Evolutionary conservation across 2,329 filamentous ascomycete species (phyloP).

Genomic region (Clonostachys chloroleuca): DNA sequence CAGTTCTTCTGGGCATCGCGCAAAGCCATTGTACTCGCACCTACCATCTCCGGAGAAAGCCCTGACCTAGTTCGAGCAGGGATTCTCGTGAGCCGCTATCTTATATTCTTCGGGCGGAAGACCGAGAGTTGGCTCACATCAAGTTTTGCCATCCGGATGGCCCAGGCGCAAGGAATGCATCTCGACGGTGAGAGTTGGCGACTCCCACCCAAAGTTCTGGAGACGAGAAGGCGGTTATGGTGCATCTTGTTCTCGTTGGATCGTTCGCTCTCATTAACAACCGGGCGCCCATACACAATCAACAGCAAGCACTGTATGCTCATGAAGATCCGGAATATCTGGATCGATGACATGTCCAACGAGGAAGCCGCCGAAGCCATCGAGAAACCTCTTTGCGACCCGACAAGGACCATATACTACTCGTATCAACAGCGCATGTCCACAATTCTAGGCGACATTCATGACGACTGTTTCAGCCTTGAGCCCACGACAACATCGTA

Average conservation of each 20-base stretch:
- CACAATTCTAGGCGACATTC: constrained; percentile 28
- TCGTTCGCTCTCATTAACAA: constrained; percentile 29
- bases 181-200: constrained; percentile 32
- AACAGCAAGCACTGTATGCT: constrained; percentile 29
- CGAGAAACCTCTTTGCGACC: constrained; percentile 15
- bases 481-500: background rate
- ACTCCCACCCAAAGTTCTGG: constrained; percentile 24
- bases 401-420: constrained; percentile 24
- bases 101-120: constrained; percentile 28
- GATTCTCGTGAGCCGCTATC: constrained; percentile 29
- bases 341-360: constrained; percentile 24
- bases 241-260: constrained; percentile 31
- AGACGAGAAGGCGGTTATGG: constrained; percentile 30
- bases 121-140: constrained; percentile 33
- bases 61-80: constrained; percentile 31
- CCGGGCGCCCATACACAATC: constrained; percentile 31
- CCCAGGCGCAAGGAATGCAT: constrained; percentile 35
- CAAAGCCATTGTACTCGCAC: constrained; percentile 30
- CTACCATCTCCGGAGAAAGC: constrained; percentile 33
- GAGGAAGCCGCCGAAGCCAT: constrained; percentile 14
- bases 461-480: constrained; percentile 29
- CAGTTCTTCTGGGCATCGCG: constrained; percentile 33
- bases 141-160: constrained; percentile 35
- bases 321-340: constrained; percentile 28
- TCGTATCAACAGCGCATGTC: constrained; percentile 22